Percentiles rank a stretch among this genome's conserved stretches.
phyloP scores from a whole-genome alignment of 805 yeast genomes.

The Metschnikowia vanudenii region DNA sequence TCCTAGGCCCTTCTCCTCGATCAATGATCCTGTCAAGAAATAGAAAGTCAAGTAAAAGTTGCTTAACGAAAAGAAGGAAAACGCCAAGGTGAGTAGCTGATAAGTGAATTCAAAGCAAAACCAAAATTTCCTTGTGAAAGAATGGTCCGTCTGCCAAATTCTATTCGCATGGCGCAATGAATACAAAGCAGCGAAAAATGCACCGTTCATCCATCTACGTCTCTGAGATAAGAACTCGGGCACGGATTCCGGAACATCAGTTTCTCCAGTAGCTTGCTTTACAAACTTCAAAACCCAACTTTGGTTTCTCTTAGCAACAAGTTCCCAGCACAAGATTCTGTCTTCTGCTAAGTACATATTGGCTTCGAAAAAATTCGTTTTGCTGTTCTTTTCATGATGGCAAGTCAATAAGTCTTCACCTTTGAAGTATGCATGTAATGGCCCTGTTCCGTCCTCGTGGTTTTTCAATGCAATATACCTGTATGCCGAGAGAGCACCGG shows the following conservation, averaged over 20 bases:
- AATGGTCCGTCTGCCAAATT: conserved; percentile 29
- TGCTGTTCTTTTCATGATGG: conserved; percentile 30
- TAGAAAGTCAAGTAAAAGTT: conserved; percentile 30
- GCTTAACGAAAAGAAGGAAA: conserved; percentile 29
- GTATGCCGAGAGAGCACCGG: conserved; percentile 95
- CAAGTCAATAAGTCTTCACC: conserved; percentile 62
- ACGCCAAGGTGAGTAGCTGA: conserved; percentile 22
- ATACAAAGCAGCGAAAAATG: conserved; percentile 30
- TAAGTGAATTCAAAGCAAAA: conserved; percentile 26
- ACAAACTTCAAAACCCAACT: conserved; percentile 31
- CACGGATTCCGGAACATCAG: conserved; percentile 29
- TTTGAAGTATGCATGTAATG: conserved; percentile 81
- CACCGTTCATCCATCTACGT: conserved; percentile 33
- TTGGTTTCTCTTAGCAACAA: conserved; percentile 27
- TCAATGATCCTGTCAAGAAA: conserved; percentile 48
- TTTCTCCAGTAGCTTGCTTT: conserved; percentile 31
- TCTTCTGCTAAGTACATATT: conserved; percentile 46
- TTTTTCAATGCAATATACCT: conserved; percentile 83
- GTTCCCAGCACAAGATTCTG: conserved; percentile 31
- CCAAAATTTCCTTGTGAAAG: conserved; percentile 24
- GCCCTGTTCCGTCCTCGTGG: conserved; percentile 90
- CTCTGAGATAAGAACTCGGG: conserved; percentile 30
- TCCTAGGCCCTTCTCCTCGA: conserved; percentile 44
- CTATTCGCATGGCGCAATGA: conserved; percentile 24
- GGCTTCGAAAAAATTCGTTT: conserved; percentile 85